Evolutionary conservation across 208 protist genomes (phyloP), one percentile per base, ranked within the genome.

Genomic region (Crithidia thermophila): DNA sequence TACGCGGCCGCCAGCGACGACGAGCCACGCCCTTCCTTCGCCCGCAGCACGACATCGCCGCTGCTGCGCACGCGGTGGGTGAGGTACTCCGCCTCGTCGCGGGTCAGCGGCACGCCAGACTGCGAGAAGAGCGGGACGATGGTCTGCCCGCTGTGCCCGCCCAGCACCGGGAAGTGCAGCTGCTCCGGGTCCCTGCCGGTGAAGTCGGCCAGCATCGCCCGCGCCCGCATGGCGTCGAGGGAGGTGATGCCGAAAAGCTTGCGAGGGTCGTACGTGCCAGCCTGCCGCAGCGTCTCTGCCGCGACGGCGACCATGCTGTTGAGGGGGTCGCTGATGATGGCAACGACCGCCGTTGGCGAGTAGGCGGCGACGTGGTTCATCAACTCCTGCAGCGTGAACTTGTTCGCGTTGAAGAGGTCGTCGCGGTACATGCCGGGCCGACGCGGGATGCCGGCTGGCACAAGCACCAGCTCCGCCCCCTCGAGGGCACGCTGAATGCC

Each of bases 371-470:
- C 85, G 14, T 79, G 80, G 31, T 84, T 75, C n/a, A 86, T 84
- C 27, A 98, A 81, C 39, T 82, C 83, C 36, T 81, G 67, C 18
- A 98, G 78, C 68, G 95, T 91, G 25, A 72, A 60, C 20, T 93
- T 91, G 72, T 98, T 98, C 21, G 87, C 93, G 73, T 96, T 97
- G 83, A 98, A 98, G 43, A 98, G 91, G 66, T 98, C 97, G 46
- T 98, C 94, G 59, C 95, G 91, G 31, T 85, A 94, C 97, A 98
- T 98, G 45, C 91, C 94, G 10, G 96, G 96, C 73, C 97, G 98
- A 79, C 97, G 95, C n/a, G 97, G 94, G 27, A 98, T 94, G 58
- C 95, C 97, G 20, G 96, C 97, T 11, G 94, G 83, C 75, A 98
- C 96, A 45, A 98, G 69, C 30, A 98, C 95, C 50, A 98, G 67